Base-by-base conservation (phyloP, 768 basidiomycete genomes). In the Tulasnella sp. region DNA sequence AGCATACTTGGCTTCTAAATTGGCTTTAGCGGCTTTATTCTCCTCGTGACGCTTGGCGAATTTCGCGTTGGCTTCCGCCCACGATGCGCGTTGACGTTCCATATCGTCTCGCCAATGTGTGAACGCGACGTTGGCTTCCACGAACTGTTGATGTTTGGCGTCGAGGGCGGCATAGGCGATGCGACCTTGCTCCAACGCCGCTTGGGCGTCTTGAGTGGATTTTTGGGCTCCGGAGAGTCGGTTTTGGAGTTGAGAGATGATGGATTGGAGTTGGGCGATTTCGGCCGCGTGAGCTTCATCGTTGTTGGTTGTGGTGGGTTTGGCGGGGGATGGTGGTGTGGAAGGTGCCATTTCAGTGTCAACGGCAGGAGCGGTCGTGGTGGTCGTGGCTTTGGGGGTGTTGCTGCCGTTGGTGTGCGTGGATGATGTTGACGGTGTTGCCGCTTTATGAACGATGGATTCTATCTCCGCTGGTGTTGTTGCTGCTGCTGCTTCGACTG, bases 11-110 rank as follows among this genome's bases (percentile, higher is more conserved):
- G 58, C 58, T n/a, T 50, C 50, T 47, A 59, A 50, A 38, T 59
- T 59, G 23, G 58, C 58, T 15, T 42, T 30, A 19, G 58, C 58
- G 27, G 58, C 58, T 59, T 59, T 59, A 32, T 59, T 30, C 26
- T 59, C 58, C 45, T 59, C 58, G 48, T 59, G 58, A 2, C 58
- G 50, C 50, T 59, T 59, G n/a, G 58, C 58, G 58, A 59, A 59
- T 27, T 59, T 59, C 26, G 58, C 58, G 50, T 59, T 59, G 47
- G 58, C 58, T 24, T 59, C 58, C 3, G 58, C 58, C 58, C 58
- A 59, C n/a, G 58, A 50, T 21, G 47, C 58, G 19, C 58, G 58
- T 17, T 59, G 47, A 10, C 32, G 27, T 21, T 59, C 58, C 47
- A 59, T 51, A 21, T 59, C 48, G 32, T 59, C 58, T 21, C 58